Conservation (phyloP, 2,329 filamentous ascomycete species). For the Exophiala calicioides region DNA sequence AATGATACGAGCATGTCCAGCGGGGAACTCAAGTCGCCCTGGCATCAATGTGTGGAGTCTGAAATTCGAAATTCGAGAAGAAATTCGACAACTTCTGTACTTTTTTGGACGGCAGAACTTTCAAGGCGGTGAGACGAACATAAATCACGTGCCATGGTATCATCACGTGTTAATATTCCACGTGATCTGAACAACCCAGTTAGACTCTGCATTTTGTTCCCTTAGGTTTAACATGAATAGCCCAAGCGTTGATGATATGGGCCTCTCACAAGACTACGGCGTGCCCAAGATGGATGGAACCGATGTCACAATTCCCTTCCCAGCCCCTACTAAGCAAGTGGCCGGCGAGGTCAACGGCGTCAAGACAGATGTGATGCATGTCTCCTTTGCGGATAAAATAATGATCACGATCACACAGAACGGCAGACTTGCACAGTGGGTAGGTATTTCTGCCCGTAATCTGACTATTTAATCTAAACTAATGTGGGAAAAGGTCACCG, state of each 20-base stretch:
- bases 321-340: slow-evolving; percentile 62
- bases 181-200: no score
- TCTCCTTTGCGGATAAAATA: slow-evolving; percentile 86
- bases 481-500: slow-evolving; percentile 41
- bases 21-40: no score
- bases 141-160: no score
- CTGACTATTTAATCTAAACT: slow-evolving; percentile 28
- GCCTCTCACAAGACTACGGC: slow-evolving; percentile 20
- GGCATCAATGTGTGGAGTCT: neutral
- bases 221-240: no score
- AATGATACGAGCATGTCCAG: no score
- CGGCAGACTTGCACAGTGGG: slow-evolving; percentile 88
- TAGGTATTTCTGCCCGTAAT: slow-evolving; percentile 44
- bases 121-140: no score
- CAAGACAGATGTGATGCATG: slow-evolving; percentile 69
- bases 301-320: slow-evolving; percentile 57
- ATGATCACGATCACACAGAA: slow-evolving; percentile 85
- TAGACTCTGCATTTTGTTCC: no score
- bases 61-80: no score
- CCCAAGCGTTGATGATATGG: slow-evolving; percentile 14
- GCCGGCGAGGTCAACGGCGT: slow-evolving; percentile 66
- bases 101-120: no score
- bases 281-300: slow-evolving; percentile 23
- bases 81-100: no score
- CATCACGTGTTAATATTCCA: no score